These are phyloP conservation scores for Drechslerella coelobrocha DNA, from an alignment of 2,329 filamentous ascomycete genomes.

Conservation along the genomic window DNA sequence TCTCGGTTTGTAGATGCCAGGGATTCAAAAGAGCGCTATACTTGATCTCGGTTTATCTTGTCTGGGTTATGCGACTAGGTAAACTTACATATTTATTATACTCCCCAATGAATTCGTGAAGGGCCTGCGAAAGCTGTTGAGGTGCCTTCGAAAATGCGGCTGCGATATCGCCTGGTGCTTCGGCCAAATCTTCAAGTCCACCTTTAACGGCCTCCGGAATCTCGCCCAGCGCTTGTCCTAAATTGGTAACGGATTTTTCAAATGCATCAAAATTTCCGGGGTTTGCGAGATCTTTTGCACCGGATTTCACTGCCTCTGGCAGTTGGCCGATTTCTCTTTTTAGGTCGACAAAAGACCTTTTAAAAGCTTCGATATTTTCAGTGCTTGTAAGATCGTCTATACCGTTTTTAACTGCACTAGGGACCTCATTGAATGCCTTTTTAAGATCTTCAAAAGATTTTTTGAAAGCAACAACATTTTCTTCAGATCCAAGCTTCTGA, in stretches of 20 bases:
- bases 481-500: slow-evolving; percentile 6
- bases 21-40: neutral
- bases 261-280: slow-evolving; percentile 15
- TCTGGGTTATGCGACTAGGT: neutral
- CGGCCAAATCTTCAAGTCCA: slow-evolving; percentile 7
- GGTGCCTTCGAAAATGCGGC: slow-evolving; percentile 11
- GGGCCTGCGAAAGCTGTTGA: slow-evolving; percentile 7
- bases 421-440: slow-evolving; percentile 14
- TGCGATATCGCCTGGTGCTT: neutral
- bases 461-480: slow-evolving; percentile 15
- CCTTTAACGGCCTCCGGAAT: slow-evolving; percentile 14
- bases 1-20: neutral
- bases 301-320: slow-evolving; percentile 3
- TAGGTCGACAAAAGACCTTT: slow-evolving; percentile 19
- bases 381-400: neutral
- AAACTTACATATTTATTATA: slow-evolving; percentile 20
- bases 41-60: neutral
- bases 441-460: slow-evolving; percentile 15
- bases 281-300: slow-evolving; percentile 15
- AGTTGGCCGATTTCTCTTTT: slow-evolving; percentile 9
- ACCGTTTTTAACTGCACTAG: slow-evolving; percentile 2
- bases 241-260: slow-evolving; percentile 6
- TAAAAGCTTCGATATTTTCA: slow-evolving; percentile 18
- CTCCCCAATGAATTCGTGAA: slow-evolving; percentile 1
- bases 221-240: slow-evolving; percentile 5